These are phyloP conservation scores for Penicillium sp. DNA, from an alignment of 2,329 filamentous ascomycete genomes.

Conservation along the genomic window DNA sequence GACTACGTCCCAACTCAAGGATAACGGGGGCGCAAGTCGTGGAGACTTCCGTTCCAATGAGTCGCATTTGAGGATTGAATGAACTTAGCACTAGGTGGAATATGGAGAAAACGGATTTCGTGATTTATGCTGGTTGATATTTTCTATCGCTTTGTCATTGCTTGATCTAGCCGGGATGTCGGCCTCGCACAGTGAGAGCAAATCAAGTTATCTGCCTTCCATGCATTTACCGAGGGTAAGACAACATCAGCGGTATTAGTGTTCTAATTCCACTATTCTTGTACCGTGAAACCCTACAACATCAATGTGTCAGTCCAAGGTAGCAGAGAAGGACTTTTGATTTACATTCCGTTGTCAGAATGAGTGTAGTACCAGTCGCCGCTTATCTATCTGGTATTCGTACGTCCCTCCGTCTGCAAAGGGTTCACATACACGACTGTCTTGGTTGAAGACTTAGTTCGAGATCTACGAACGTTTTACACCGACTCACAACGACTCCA, in stretches of 20 bases:
- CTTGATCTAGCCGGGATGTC: background rate
- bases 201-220: no score
- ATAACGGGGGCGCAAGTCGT: conserved; percentile 16
- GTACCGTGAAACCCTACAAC: background rate
- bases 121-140: no score
- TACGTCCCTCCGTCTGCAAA: background rate
- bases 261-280: background rate
- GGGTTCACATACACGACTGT: background rate
- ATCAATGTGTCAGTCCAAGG: background rate
- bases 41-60: conserved; percentile 29
- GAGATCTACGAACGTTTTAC: no score
- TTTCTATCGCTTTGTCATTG: background rate
- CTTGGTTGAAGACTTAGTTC: no score
- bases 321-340: background rate
- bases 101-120: no score
- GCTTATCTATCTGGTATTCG: background rate
- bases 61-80: conserved; percentile 15
- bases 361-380: background rate
- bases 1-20: conserved; percentile 21
- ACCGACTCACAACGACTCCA: background rate
- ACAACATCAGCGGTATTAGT: no score
- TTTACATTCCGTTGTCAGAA: no score
- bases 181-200: no score
- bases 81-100: background rate
- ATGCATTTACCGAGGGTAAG: no score